Percentiles rank a stretch among this genome's conserved stretches.
Evolutionary conservation across 2,329 filamentous ascomycete genomes (phyloP).

Genomic region (Fusarium sp.): DNA sequence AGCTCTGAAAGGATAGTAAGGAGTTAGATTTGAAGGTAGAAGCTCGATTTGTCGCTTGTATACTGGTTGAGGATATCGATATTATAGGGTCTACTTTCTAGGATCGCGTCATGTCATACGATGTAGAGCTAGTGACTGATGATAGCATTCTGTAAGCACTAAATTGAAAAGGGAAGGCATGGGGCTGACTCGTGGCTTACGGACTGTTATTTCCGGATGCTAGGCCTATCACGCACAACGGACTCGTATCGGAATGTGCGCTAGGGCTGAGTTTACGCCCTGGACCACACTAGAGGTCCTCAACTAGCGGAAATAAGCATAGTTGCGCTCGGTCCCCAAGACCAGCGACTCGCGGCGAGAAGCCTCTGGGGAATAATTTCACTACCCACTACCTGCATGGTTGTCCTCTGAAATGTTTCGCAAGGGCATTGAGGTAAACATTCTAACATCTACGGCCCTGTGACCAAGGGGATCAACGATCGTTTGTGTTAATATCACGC

Average conservation of each 20-base stretch:
- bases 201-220: not conserved
- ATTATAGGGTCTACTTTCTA: no score
- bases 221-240: not conserved
- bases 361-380: conserved; percentile 3
- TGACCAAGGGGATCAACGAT: not conserved
- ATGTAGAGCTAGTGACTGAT: no score
- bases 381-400: not conserved
- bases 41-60: no score
- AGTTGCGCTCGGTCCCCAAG: not conserved
- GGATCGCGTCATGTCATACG: no score
- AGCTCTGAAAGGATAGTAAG: no score
- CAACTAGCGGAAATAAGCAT: conserved; percentile 5
- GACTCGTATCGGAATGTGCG: not conserved
- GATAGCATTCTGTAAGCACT: not conserved
- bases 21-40: no score
- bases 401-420: not conserved
- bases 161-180: not conserved
- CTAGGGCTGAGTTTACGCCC: not conserved
- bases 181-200: not conserved
- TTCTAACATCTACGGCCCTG: not conserved
- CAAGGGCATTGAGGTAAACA: not conserved
- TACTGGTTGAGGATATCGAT: no score
- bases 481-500: not conserved
- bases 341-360: not conserved
- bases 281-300: not conserved